These are phyloP conservation scores for Dalechampia spathulata DNA, from an alignment of 441 rosid genomes.

Conservation along the genomic window DNA sequence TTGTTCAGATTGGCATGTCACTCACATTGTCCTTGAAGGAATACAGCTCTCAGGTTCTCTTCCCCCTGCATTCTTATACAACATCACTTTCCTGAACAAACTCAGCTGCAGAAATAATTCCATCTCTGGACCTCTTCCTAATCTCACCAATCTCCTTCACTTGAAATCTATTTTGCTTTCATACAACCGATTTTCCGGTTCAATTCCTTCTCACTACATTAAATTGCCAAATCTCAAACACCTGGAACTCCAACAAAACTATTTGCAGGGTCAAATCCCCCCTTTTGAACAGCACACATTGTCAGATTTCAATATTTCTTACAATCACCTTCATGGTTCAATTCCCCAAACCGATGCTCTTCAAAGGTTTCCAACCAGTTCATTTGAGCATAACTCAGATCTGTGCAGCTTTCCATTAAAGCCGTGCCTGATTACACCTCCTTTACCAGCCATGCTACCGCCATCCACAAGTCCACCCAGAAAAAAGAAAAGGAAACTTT, in stretches of 20 bases:
- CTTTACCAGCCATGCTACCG: constrained; percentile 10
- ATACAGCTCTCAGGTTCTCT: constrained; percentile 37
- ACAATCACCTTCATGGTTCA: constrained; percentile 35
- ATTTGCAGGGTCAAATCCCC: constrained; percentile 34
- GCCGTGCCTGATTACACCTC: constrained; percentile 24
- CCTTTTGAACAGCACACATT: constrained; percentile 34
- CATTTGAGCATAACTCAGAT: constrained; percentile 32
- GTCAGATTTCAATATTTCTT: constrained; percentile 39
- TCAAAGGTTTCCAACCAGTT: constrained; percentile 27
- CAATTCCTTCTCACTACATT: constrained; percentile 31
- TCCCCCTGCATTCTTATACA: constrained; percentile 28
- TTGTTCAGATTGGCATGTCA: constrained; percentile 40
- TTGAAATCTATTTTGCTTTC: constrained; percentile 33
- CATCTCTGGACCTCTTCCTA: constrained; percentile 33
- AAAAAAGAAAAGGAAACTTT: constrained; percentile 9
- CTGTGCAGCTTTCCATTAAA: constrained; percentile 42
- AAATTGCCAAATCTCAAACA: constrained; percentile 24
- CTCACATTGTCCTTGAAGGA: constrained; percentile 38
- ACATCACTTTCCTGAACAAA: constrained; percentile 34
- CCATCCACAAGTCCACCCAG: constrained; percentile 17
- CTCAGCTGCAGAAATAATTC: constrained; percentile 38
- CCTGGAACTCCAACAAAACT: constrained; percentile 39
- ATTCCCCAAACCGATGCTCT: constrained; percentile 36
- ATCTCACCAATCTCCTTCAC: constrained; percentile 23
- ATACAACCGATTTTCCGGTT: constrained; percentile 32